Evolutionary conservation across 2,329 filamentous ascomycete species (phyloP).

Genomic region (Sclerotinia borealis): DNA sequence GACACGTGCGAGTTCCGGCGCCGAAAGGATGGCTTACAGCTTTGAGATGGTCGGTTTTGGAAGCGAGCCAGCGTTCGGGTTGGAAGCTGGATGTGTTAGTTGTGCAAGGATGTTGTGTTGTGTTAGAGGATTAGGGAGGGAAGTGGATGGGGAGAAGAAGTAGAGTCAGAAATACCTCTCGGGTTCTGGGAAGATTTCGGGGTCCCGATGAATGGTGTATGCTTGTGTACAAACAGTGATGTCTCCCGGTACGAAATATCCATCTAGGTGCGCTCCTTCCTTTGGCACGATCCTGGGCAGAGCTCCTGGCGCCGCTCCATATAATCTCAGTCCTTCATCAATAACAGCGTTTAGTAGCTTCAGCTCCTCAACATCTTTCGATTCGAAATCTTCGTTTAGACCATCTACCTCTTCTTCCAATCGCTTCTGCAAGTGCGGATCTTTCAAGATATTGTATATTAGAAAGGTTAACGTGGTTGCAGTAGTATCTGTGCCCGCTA

Average conservation of each 20-base stretch:
- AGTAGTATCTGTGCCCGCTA: conserved; percentile 14
- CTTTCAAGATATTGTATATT: background rate
- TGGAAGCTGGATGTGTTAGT: background rate
- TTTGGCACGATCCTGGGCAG: conserved; percentile 30
- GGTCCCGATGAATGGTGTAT: conserved; percentile 37
- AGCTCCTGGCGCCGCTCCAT: conserved; percentile 31
- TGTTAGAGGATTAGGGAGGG: too few species aligned
- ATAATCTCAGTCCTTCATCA: conserved; percentile 34
- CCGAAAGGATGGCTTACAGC: background rate
- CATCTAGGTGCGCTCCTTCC: conserved; percentile 29
- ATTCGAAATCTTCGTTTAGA: background rate
- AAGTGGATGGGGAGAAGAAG: background rate
- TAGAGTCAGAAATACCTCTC: background rate
- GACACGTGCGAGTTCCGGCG: background rate
- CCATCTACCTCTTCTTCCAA: background rate
- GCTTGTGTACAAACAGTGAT: conserved; percentile 33
- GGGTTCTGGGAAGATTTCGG: conserved; percentile 33
- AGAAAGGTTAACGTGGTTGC: conserved; percentile 1
- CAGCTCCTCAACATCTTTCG: conserved; percentile 20
- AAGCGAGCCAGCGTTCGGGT: background rate
- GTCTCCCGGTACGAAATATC: conserved; percentile 32
- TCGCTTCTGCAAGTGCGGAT: background rate
- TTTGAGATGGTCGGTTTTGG: background rate
- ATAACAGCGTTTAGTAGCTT: conserved; percentile 32
- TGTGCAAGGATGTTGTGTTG: too few species aligned